Conservation (phyloP, 2,329 filamentous ascomycete genomes). For the Aspergillus pseudotamarii region DNA sequence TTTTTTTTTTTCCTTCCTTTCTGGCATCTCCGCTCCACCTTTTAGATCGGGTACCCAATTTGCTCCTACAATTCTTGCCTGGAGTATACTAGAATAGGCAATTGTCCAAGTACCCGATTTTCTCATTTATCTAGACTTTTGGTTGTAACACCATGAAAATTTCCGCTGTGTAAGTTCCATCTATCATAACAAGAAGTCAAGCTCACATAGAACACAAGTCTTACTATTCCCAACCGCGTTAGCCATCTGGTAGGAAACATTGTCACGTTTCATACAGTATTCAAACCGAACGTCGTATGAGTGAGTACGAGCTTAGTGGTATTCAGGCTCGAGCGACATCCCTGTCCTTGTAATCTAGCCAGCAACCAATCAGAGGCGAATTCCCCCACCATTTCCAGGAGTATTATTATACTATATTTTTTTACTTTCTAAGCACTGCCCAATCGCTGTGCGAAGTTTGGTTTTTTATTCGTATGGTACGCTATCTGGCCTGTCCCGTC, state of each 20-base stretch:
- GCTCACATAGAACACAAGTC: constrained; percentile 4
- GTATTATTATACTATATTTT: constrained; percentile 13
- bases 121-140: background rate
- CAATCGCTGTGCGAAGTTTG: constrained; percentile 22
- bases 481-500: constrained; percentile 19
- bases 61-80: background rate
- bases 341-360: constrained; percentile 33
- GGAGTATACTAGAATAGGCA: background rate
- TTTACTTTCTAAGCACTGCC: constrained; percentile 15
- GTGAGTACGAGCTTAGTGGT: constrained; percentile 17
- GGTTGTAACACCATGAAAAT: constrained; percentile 5
- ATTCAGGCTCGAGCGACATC: constrained; percentile 25
- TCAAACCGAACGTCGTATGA: constrained; percentile 17
- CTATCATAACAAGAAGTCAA: constrained; percentile 7
- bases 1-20: background rate
- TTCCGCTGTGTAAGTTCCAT: constrained; percentile 9
- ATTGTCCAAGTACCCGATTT: background rate
- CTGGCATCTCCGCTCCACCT: constrained; percentile 3
- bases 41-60: constrained; percentile 13
- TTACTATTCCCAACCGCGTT: constrained; percentile 16
- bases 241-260: constrained; percentile 9
- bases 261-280: constrained; percentile 20
- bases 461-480: constrained; percentile 19
- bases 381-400: constrained; percentile 27
- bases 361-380: constrained; percentile 32